These are phyloP conservation scores for Deuterostichococcus epilithicus DNA, from an alignment of 139 green algal species.

Conservation along the genomic window DNA sequence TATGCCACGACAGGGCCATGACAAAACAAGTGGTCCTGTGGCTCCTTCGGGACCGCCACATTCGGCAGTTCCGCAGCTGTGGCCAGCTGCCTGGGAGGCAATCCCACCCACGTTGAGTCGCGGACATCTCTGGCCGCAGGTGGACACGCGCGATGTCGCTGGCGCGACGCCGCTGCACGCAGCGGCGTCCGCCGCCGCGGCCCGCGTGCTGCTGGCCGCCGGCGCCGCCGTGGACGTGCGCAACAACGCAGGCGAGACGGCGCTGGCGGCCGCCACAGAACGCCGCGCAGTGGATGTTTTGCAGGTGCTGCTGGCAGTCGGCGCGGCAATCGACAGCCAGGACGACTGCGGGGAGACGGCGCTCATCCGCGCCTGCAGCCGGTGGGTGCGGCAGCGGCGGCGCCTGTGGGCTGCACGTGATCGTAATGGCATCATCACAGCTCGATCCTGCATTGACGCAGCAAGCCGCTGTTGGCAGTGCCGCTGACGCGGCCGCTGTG, in stretches of 20 bases:
- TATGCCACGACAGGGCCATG: too few relatives aligned
- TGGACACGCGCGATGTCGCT: neutral
- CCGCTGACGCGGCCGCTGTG: too few relatives aligned
- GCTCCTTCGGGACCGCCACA: too few relatives aligned
- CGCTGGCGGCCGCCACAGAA: neutral
- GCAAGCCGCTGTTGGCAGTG: too few relatives aligned
- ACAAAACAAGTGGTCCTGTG: too few relatives aligned
- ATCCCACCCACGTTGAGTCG: too few relatives aligned
- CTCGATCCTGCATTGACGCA: too few relatives aligned
- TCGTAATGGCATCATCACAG: too few relatives aligned
- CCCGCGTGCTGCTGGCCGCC: neutral
- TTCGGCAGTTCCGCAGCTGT: too few relatives aligned
- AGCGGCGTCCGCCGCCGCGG: neutral
- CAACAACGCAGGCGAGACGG: neutral
- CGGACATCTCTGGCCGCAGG: neutral
- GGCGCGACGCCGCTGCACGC: neutral
- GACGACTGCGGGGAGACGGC: neutral
- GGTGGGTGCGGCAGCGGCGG: neutral
- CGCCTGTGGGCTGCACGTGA: neutral
- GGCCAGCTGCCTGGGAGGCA: too few relatives aligned
- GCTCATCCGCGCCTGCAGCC: neutral
- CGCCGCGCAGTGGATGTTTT: neutral
- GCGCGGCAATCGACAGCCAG: neutral
- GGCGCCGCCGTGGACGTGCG: neutral
- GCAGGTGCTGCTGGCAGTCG: neutral